phyloP scores from a whole-genome alignment of 495 filamentous ascomycete species.

The Aspergillus leporis region DNA sequence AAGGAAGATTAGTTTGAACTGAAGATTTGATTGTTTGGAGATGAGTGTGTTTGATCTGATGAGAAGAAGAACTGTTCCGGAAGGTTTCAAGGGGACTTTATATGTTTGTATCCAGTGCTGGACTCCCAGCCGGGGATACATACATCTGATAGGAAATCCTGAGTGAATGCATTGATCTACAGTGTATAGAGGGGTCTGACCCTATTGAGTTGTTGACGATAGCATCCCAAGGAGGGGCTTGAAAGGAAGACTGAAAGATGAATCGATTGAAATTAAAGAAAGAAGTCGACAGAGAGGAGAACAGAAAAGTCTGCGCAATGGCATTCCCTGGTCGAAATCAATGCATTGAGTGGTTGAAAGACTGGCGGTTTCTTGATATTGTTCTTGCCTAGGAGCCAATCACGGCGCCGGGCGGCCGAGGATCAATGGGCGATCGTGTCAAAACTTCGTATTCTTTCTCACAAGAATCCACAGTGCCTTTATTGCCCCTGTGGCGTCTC shows the following conservation, averaged over 20 bases:
- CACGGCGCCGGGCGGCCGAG: constrained; percentile 7
- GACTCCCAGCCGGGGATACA: not conserved
- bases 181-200: too few relatives aligned
- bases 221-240: too few relatives aligned
- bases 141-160: not conserved
- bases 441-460: not conserved
- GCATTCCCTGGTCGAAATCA: not conserved
- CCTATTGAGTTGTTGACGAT: too few relatives aligned
- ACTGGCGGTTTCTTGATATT: constrained; percentile 13
- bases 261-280: too few relatives aligned
- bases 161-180: too few relatives aligned
- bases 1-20: constrained; percentile 20
- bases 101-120: not conserved
- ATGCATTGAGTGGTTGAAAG: not conserved
- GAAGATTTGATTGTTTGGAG: not conserved
- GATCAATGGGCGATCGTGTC: constrained; percentile 11
- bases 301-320: too few relatives aligned
- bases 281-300: too few relatives aligned
- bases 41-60: constrained; percentile 23
- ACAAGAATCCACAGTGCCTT: not conserved
- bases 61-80: constrained; percentile 1
- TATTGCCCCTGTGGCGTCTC: not conserved
- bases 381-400: constrained; percentile 13
- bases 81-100: constrained; percentile 1
- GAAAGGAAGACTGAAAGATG: too few relatives aligned